Conservation (phyloP, 2,329 filamentous ascomycete genomes). For the Coniochaeta pulveracea region DNA sequence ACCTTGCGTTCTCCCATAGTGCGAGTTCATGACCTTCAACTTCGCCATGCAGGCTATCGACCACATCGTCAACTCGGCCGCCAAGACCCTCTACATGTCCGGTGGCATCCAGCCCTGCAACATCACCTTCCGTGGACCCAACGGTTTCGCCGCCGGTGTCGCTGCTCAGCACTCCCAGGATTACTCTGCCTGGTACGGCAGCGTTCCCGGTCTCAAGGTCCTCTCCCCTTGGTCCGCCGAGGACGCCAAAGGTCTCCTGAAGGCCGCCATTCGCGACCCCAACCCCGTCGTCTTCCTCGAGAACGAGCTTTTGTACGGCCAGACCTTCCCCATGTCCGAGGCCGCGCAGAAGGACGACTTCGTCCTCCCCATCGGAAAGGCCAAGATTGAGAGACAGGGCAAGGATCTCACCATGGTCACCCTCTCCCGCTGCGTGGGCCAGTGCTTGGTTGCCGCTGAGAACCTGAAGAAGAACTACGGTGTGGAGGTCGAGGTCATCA, state of each 20-base stretch:
- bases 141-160: constrained; percentile 94
- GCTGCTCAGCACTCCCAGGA: constrained; percentile 98
- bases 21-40: constrained; percentile 99
- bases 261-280: constrained; percentile 95
- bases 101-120: constrained; percentile 99
- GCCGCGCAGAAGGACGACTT: constrained; percentile 94
- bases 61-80: constrained; percentile 97
- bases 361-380: constrained; percentile 94
- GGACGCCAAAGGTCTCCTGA: constrained; percentile 95
- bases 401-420: constrained; percentile 95
- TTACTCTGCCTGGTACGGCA: constrained; percentile 97
- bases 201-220: constrained; percentile 94
- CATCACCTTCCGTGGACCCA: constrained; percentile 98
- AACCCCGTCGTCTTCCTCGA: constrained; percentile 91
- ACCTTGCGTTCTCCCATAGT: constrained; percentile 34
- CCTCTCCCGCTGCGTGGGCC: constrained; percentile 89
- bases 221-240: constrained; percentile 93
- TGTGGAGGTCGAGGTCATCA: constrained; percentile 91
- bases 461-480: constrained; percentile 93
- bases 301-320: constrained; percentile 87
- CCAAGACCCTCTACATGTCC: constrained; percentile 99
- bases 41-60: constrained; percentile 99
- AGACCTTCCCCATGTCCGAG: constrained; percentile 93
- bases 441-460: constrained; percentile 79
- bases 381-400: constrained; percentile 93